Evolutionary conservation across 2,329 filamentous ascomycete species (phyloP).

Genomic region (Paracoccidioides brasiliensis): DNA sequence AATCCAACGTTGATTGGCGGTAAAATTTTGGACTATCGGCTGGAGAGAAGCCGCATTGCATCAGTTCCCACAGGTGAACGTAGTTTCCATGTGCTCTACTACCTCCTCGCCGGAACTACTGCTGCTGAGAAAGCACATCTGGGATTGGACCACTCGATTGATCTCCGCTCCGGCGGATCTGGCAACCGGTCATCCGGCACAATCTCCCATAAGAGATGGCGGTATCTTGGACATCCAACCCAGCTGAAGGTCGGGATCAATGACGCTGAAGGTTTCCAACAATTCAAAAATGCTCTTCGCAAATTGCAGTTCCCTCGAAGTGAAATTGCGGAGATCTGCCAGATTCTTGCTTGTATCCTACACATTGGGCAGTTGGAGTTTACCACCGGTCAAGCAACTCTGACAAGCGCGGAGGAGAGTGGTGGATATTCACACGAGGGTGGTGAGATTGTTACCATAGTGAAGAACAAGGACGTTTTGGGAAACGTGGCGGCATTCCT

Average conservation of each 20-base stretch:
- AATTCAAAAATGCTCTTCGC: constrained; percentile 90
- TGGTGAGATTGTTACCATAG: constrained; percentile 67
- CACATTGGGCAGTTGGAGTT: constrained; percentile 97
- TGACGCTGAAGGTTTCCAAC: constrained; percentile 85
- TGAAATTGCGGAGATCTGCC: constrained; percentile 94
- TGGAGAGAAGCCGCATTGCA: constrained; percentile 83
- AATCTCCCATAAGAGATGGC: constrained; percentile 68
- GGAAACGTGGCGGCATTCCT: constrained; percentile 85
- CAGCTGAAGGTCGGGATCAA: constrained; percentile 97
- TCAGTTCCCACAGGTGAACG: constrained; percentile 90
- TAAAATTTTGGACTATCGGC: constrained; percentile 82
- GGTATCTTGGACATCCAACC: constrained; percentile 88
- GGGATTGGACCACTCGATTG: constrained; percentile 41
- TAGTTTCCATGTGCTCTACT: constrained; percentile 93
- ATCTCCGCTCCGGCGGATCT: constrained; percentile 27
- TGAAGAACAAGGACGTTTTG: constrained; percentile 87
- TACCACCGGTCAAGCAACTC: constrained; percentile 65
- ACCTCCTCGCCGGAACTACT: constrained; percentile 84
- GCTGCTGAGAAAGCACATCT: constrained; percentile 80
- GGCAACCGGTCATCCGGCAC: constrained; percentile 43
- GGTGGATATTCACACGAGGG: constrained; percentile 95
- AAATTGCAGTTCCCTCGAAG: constrained; percentile 88
- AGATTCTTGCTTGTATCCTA: constrained; percentile 84
- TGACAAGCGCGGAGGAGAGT: constrained; percentile 72
- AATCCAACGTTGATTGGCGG: constrained; percentile 84